Percentiles rank a stretch among this genome's conserved stretches.
phyloP scores from a whole-genome alignment of 305 asterid genomes.

The Solanum hybrid region DNA sequence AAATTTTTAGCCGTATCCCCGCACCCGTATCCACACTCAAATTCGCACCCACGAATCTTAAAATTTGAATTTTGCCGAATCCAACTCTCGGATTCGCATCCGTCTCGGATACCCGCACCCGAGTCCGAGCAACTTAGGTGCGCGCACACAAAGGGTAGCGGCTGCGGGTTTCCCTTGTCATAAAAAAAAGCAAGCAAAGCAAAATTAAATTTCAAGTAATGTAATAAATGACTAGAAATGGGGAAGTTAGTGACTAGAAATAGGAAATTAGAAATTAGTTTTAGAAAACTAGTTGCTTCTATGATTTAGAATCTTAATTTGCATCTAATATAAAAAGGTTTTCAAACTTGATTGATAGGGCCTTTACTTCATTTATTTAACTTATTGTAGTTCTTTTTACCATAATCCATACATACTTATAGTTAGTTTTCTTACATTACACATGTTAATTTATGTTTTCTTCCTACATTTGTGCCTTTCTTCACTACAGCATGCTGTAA shows the following conservation, averaged over 20 bases:
- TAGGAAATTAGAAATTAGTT: background rate
- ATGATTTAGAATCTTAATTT: background rate
- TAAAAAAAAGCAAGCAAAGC: background rate
- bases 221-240: background rate
- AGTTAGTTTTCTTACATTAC: background rate
- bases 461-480: background rate
- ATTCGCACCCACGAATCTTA: no score
- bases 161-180: background rate
- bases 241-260: background rate
- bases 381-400: background rate
- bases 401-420: background rate
- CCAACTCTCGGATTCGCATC: no score
- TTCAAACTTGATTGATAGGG: background rate
- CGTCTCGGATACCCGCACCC: no score
- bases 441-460: background rate
- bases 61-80: no score
- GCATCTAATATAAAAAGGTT: background rate
- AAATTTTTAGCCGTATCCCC: no score
- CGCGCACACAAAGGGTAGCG: no score
- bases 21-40: no score
- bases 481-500: background rate
- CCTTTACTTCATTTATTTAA: background rate
- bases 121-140: no score
- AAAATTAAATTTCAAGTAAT: background rate
- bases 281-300: background rate